Conservation (phyloP, 257 asterid genomes). For the Orobanche coerulescens region DNA sequence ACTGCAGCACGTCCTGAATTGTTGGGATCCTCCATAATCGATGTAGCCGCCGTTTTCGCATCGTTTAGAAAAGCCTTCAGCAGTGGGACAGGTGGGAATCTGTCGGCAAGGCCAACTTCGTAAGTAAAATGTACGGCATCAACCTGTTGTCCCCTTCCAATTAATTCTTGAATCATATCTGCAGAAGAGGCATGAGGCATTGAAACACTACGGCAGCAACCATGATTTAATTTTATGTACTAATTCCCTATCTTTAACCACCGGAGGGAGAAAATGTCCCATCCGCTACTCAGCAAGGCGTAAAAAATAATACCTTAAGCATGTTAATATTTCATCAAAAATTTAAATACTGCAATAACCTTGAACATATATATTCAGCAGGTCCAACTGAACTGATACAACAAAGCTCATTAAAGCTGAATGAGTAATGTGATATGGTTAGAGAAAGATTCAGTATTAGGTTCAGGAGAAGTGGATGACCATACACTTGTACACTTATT, state of each 20-base stretch:
- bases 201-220: constrained; percentile 29
- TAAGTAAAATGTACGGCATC: constrained; percentile 97
- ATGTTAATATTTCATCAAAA: neutral
- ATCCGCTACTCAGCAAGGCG: neutral
- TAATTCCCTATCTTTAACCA: no score
- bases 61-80: constrained; percentile 88
- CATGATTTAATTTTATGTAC: no score
- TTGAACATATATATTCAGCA: no score
- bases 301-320: neutral
- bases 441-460: no score
- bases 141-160: constrained; percentile 96
- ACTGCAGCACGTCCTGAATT: constrained; percentile 93
- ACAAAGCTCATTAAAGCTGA: no score
- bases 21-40: constrained; percentile 74
- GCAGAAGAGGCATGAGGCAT: constrained; percentile 28
- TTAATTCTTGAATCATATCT: constrained; percentile 91
- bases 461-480: no score
- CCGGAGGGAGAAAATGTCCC: neutral
- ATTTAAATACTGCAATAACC: no score
- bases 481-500: no score
- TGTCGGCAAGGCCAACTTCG: constrained; percentile 81
- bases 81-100: constrained; percentile 92
- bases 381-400: no score
- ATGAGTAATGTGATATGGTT: no score
- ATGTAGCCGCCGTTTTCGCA: constrained; percentile 71